These are phyloP conservation scores for Colletotrichum chrysophilum DNA, from an alignment of 2,329 filamentous ascomycete genomes.

Conservation along the genomic window DNA sequence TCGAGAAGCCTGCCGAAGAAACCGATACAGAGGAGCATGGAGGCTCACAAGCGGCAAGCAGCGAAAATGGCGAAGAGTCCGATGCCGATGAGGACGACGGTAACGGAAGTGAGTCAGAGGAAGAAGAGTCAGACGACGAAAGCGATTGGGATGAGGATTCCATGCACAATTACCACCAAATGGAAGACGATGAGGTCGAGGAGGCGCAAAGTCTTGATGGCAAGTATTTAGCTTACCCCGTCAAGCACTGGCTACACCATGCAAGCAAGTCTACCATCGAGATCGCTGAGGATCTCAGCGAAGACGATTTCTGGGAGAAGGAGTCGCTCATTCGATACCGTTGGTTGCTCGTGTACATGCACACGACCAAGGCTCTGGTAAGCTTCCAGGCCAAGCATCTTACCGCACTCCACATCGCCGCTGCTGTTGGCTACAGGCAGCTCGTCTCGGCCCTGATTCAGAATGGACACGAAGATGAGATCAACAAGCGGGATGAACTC, in stretches of 20 bases:
- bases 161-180: conserved; percentile 24
- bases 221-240: conserved; percentile 37
- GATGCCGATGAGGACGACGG: not conserved
- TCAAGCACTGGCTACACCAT: conserved; percentile 46
- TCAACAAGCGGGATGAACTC: conserved; percentile 33
- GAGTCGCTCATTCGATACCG: conserved; percentile 39
- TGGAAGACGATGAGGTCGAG: conserved; percentile 25
- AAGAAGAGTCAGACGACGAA: conserved; percentile 5
- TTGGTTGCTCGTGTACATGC: conserved; percentile 41
- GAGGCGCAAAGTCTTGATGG: conserved; percentile 32
- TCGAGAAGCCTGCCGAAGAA: not conserved
- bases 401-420: conserved; percentile 42
- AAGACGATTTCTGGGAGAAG: conserved; percentile 42
- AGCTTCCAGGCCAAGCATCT: conserved; percentile 33
- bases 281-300: conserved; percentile 45
- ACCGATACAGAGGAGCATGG: not conserved
- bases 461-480: conserved; percentile 40
- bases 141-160: conserved; percentile 13
- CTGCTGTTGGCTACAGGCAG: conserved; percentile 41
- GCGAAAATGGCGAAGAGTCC: not conserved
- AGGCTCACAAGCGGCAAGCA: not conserved
- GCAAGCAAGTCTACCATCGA: conserved; percentile 45
- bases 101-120: not conserved
- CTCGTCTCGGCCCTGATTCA: conserved; percentile 42
- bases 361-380: conserved; percentile 34